Conservation (phyloP, 345 rosid genomes). For the Odontarrhena argentea region DNA sequence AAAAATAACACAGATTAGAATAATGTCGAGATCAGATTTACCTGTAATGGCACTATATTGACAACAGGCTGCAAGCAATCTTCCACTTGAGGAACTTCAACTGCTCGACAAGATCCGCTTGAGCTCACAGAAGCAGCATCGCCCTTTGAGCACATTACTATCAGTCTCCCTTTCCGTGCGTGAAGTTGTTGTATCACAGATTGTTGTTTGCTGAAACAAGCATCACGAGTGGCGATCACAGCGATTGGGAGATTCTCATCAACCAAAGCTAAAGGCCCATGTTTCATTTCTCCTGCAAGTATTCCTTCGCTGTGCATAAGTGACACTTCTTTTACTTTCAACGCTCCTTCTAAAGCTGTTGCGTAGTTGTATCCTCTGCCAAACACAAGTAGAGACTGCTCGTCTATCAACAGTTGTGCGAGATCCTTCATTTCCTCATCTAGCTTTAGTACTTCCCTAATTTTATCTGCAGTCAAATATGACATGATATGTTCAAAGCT, state of each 20-base stretch:
- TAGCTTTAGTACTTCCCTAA: constrained; percentile 83
- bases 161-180: constrained; percentile 80
- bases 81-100: constrained; percentile 90
- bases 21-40: constrained; percentile 31
- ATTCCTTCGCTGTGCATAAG: constrained; percentile 98
- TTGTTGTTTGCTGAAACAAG: constrained; percentile 92
- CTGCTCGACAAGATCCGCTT: constrained; percentile 66
- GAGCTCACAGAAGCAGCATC: constrained; percentile 80
- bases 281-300: constrained; percentile 99
- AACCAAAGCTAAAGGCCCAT: constrained; percentile 94
- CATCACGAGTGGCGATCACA: constrained; percentile 87
- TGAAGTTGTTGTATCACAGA: constrained; percentile 96
- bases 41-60: constrained; percentile 87
- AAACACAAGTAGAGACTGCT: constrained; percentile 90
- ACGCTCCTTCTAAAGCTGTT: constrained; percentile 89
- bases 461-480: constrained; percentile 57
- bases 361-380: constrained; percentile 96
- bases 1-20: not conserved
- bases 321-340: constrained; percentile 93
- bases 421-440: constrained; percentile 84
- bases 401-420: constrained; percentile 68
- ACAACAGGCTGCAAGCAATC: constrained; percentile 94
- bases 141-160: constrained; percentile 83
- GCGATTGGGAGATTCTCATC: constrained; percentile 85
- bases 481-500: not conserved